These are phyloP conservation scores for Tetrapyrgos nigripes DNA, from an alignment of 1,284 basidiomycete species.

Conservation along the genomic window DNA sequence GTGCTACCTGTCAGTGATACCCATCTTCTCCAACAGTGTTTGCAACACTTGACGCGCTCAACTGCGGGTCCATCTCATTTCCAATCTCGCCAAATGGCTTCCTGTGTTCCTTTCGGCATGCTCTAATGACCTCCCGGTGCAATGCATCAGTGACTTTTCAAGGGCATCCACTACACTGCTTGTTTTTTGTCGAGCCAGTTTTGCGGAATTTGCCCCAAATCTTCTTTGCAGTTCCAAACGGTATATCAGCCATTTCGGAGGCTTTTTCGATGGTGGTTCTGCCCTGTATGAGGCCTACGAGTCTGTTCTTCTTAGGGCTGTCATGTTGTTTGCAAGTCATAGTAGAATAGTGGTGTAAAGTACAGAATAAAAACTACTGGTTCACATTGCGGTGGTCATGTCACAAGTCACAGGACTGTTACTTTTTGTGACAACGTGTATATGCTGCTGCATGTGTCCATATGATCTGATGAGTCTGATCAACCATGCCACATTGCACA, in stretches of 20 bases:
- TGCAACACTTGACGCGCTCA: constrained; percentile 19
- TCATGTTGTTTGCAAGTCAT: background rate
- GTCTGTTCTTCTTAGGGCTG: background rate
- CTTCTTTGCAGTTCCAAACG: no score
- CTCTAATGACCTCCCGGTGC: constrained; percentile 15
- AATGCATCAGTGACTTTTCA: constrained; percentile 14
- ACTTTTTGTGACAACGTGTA: no score
- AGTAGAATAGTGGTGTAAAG: background rate
- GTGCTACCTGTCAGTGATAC: constrained; percentile 25
- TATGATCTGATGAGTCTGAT: no score
- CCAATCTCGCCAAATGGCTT: constrained; percentile 23
- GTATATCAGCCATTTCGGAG: background rate
- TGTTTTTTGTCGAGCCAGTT: constrained; percentile 24
- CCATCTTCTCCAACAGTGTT: constrained; percentile 18
- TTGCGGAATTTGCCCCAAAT: constrained; percentile 24
- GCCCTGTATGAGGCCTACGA: constrained; percentile 1
- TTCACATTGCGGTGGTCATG: no score
- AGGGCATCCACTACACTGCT: constrained; percentile 18
- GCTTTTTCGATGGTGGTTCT: background rate
- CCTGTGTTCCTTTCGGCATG: constrained; percentile 13
- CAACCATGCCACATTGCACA: no score
- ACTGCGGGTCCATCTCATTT: constrained; percentile 17
- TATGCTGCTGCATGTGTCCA: no score
- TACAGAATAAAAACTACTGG: background rate
- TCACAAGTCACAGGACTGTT: no score